Conservation (phyloP, 441 rosid genomes). For the Adansonia madagascariensis region DNA sequence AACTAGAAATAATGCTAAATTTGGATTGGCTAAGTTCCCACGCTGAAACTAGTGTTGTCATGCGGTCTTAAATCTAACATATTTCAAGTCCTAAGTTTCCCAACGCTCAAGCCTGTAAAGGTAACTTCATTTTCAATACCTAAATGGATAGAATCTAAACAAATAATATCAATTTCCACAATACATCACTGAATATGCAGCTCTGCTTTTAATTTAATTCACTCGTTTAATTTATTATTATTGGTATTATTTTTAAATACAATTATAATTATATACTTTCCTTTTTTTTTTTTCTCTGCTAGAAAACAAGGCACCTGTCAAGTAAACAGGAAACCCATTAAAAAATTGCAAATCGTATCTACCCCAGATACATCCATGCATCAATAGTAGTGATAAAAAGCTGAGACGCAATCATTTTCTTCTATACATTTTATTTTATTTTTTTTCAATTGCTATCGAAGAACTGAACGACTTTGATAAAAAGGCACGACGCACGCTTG, state of each 20-base stretch:
- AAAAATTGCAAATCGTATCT: conserved; percentile 25
- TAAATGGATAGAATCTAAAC: no score
- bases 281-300: background rate
- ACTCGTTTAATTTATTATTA: background rate
- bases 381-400: conserved; percentile 18
- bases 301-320: conserved; percentile 35
- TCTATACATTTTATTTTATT: background rate
- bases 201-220: background rate
- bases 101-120: no score
- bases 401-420: conserved; percentile 33
- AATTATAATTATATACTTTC: background rate
- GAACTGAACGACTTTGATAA: conserved; percentile 32
- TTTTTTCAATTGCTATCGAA: background rate
- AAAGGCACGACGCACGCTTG: conserved; percentile 41
- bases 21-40: no score
- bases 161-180: background rate
- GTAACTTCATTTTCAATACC: no score
- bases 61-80: no score
- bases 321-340: background rate
- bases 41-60: no score
- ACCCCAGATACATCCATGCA: conserved; percentile 30
- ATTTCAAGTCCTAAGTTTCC: no score
- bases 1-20: no score
- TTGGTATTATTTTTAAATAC: background rate
- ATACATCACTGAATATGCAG: background rate